A percentile compares a stretch with the other conserved stretches of the same genome.
phyloP scores from a whole-genome alignment of 371 early-diverging fungal genomes.

The Rhizopus stolonifer region DNA sequence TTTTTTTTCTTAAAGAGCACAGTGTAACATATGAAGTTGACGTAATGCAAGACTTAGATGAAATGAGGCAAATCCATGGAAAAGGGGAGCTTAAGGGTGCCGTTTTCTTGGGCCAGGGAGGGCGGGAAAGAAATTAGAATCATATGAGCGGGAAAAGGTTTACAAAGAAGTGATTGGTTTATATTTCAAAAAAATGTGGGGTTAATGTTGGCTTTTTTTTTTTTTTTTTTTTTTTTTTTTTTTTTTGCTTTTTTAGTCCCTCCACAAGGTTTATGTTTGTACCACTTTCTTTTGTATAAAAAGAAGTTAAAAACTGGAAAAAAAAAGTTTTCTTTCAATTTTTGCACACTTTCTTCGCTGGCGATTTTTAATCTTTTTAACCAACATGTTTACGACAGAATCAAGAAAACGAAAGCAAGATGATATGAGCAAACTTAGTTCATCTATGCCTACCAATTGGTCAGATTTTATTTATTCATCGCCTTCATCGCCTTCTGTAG shows the following conservation, averaged over 20 bases:
- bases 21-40: too few species aligned
- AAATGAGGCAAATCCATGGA: too few species aligned
- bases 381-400: conserved; percentile 13
- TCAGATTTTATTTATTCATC: conserved; percentile 36
- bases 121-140: conserved; percentile 16
- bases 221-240: too few species aligned
- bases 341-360: neutral
- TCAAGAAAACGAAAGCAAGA: conserved; percentile 30
- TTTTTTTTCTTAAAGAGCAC: too few species aligned
- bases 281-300: neutral
- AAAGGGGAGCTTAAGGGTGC: too few species aligned
- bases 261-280: conserved; percentile 3
- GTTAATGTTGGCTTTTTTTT: conserved; percentile 10
- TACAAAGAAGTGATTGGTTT: conserved; percentile 23
- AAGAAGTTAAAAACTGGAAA: neutral
- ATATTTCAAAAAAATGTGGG: conserved; percentile 24
- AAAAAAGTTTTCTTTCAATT: neutral
- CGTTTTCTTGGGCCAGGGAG: neutral
- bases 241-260: conserved; percentile 2
- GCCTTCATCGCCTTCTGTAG: conserved; percentile 28
- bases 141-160: conserved; percentile 28
- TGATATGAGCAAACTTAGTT: conserved; percentile 3
- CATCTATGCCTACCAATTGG: conserved; percentile 25
- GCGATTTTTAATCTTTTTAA: neutral
- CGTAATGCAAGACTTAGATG: too few species aligned